phyloP scores from a whole-genome alignment of 2,329 filamentous ascomycete genomes.

The Arthrobotrys pseudoclavata region DNA sequence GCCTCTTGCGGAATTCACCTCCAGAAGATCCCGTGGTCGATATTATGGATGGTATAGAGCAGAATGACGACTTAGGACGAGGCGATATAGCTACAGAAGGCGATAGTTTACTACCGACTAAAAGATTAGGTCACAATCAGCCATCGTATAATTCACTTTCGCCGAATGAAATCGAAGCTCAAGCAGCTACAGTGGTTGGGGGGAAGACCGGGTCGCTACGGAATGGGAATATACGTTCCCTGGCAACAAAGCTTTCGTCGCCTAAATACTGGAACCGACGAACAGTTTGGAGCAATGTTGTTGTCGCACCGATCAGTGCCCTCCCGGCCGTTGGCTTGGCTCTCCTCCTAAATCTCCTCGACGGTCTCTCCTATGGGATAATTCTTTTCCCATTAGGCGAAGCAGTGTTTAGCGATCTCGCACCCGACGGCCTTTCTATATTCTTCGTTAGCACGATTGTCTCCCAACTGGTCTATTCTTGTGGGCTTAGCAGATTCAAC shows the following conservation, averaged over 20 bases:
- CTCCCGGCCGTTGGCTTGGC: conserved; percentile 90
- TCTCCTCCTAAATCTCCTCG: conserved; percentile 88
- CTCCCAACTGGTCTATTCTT: conserved; percentile 89
- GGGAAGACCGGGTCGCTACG: conserved; percentile 68
- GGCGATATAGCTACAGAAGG: conserved; percentile 25
- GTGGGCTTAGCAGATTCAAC: conserved; percentile 85
- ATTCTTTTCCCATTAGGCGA: conserved; percentile 93
- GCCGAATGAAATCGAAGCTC: conserved; percentile 62
- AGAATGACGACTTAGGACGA: neutral
- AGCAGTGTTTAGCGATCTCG: conserved; percentile 85
- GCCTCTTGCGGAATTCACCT: conserved; percentile 43
- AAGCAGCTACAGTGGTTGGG: conserved; percentile 62
- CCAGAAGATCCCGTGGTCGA: conserved; percentile 28
- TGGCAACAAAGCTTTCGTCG: conserved; percentile 40
- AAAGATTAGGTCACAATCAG: neutral
- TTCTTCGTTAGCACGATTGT: conserved; percentile 99
- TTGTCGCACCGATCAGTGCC: conserved; percentile 78
- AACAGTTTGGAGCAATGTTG: conserved; percentile 74
- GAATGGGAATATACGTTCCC: conserved; percentile 66
- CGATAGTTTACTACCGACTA: conserved; percentile 27
- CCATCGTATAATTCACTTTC: conserved; percentile 57
- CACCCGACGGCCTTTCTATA: conserved; percentile 95
- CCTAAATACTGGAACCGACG: conserved; percentile 75
- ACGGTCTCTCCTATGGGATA: conserved; percentile 90
- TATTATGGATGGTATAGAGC: neutral